These are phyloP conservation scores for Begonia masoniana DNA, from an alignment of 306 rosid species.

Conservation along the genomic window DNA sequence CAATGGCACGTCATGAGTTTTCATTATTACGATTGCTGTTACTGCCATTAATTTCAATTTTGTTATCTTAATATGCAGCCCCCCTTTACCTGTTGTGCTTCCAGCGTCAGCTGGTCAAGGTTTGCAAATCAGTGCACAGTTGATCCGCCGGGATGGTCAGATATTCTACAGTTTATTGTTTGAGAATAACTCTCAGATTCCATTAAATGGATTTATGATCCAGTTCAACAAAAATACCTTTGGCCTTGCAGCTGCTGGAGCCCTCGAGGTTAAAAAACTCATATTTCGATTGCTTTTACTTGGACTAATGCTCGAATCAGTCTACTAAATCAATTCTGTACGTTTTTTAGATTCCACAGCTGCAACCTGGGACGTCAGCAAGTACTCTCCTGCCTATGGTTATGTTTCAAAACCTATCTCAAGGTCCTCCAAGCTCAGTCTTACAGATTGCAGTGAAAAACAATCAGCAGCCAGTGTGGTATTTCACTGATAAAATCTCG, in stretches of 20 bases:
- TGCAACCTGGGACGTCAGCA: constrained; percentile 71
- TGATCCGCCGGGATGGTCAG: constrained; percentile 68
- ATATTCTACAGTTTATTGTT: constrained; percentile 68
- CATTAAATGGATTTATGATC: constrained; percentile 95
- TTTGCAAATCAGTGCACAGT: constrained; percentile 91
- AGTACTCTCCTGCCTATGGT: constrained; percentile 84
- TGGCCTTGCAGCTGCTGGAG: constrained; percentile 92
- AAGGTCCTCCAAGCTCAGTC: constrained; percentile 90
- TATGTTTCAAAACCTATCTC: constrained; percentile 79
- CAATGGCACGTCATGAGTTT: neutral
- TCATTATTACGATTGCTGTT: constrained; percentile 5
- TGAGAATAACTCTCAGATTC: constrained; percentile 69
- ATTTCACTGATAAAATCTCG: constrained; percentile 67
- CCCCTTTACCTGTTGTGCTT: constrained; percentile 71
- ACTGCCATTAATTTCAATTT: constrained; percentile 14
- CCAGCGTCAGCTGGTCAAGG: constrained; percentile 87
- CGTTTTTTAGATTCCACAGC: constrained; percentile 49
- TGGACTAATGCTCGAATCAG: too few species aligned
- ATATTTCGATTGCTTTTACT: too few species aligned
- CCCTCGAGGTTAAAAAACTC: constrained; percentile 49
- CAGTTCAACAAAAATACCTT: constrained; percentile 95
- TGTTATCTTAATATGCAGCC: constrained; percentile 35
- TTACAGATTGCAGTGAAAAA: constrained; percentile 89
- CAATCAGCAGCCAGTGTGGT: constrained; percentile 93
- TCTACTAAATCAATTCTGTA: too few species aligned